These are phyloP conservation scores for Vinca minor DNA, from an alignment of 257 asterid genomes.

Conservation along the genomic window DNA sequence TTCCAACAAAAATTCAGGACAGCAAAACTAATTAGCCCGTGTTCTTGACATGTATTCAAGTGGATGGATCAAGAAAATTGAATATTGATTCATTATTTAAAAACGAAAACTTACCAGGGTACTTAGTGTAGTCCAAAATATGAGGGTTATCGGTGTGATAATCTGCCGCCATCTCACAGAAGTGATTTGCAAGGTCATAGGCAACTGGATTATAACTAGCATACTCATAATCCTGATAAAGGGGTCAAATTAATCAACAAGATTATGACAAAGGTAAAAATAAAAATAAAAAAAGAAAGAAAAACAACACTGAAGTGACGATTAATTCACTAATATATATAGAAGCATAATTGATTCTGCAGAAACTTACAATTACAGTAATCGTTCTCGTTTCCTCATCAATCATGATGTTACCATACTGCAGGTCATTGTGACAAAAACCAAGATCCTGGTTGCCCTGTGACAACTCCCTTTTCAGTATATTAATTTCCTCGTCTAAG, in stretches of 20 bases:
- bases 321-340: not conserved
- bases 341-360: too few relatives aligned
- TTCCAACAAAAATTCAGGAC: not conserved
- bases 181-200: slow-evolving; percentile 83
- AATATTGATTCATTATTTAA: too few relatives aligned
- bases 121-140: slow-evolving; percentile 59
- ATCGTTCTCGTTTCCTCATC: slow-evolving; percentile 42
- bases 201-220: slow-evolving; percentile 81
- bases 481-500: slow-evolving; percentile 44
- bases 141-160: slow-evolving; percentile 90
- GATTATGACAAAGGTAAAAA: not conserved
- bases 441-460: slow-evolving; percentile 41
- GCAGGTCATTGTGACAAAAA: slow-evolving; percentile 95
- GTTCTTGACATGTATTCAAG: too few relatives aligned
- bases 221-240: slow-evolving; percentile 71
- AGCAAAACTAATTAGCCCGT: slow-evolving; percentile 1
- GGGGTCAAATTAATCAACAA: not conserved
- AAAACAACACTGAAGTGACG: too few relatives aligned
- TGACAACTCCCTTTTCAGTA: slow-evolving; percentile 46
- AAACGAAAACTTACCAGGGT: slow-evolving; percentile 49
- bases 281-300: too few relatives aligned
- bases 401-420: slow-evolving; percentile 91
- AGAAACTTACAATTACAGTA: slow-evolving; percentile 64
- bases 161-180: slow-evolving; percentile 94
- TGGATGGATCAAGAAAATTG: not conserved